phyloP scores from a whole-genome alignment of 805 yeast genomes.

The Saturnispora galanensis region DNA sequence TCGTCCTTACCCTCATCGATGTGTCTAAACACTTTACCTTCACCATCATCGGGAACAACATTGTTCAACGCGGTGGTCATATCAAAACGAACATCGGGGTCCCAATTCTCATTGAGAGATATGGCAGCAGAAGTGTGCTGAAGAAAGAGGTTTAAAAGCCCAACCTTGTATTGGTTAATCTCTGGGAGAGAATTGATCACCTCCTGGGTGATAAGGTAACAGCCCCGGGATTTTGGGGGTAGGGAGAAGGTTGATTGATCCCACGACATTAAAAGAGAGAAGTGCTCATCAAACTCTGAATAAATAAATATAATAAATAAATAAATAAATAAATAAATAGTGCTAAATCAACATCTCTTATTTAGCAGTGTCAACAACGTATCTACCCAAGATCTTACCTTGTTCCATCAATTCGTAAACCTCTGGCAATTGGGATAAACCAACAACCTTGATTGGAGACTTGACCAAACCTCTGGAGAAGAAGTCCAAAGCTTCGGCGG shows the following conservation, averaged over 20 bases:
- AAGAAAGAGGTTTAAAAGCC: conserved; percentile 54
- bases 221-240: conserved; percentile 52
- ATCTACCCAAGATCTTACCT: conserved; percentile 55
- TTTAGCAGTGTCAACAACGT: conserved; percentile 47
- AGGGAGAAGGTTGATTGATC: conserved; percentile 47
- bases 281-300: not conserved
- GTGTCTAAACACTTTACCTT: conserved; percentile 40
- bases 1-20: conserved; percentile 77
- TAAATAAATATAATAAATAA: not conserved
- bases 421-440: conserved; percentile 38
- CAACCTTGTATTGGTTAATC: conserved; percentile 48
- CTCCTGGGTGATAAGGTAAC: conserved; percentile 65
- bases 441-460: conserved; percentile 47
- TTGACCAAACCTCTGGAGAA: conserved; percentile 41
- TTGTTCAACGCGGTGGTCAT: conserved; percentile 54
- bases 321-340: conserved; percentile 1
- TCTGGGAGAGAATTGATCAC: conserved; percentile 47
- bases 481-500: conserved; percentile 49
- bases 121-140: conserved; percentile 77
- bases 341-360: conserved; percentile 5
- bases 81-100: conserved; percentile 65
- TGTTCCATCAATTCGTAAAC: conserved; percentile 48
- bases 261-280: conserved; percentile 33
- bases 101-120: conserved; percentile 71
- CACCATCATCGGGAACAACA: conserved; percentile 57